Base-by-base conservation (phyloP, 2,329 filamentous ascomycete genomes). In the Colletotrichum sp. region DNA sequence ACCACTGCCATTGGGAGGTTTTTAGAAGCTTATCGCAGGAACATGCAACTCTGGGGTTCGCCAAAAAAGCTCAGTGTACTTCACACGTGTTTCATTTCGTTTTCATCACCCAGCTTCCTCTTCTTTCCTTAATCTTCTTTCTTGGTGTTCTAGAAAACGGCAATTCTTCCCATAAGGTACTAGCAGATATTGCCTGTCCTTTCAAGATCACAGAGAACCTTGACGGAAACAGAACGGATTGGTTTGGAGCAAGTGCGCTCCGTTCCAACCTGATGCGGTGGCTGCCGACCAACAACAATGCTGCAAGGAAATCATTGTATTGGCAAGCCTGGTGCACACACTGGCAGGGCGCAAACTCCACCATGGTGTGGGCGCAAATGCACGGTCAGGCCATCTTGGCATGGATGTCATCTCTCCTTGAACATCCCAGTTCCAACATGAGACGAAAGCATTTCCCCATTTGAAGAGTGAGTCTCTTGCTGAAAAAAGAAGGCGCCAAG, bases 401-500 rank as follows among this genome's bases (percentile, higher is more conserved):
- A 13, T 32, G 27, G 13, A 19, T 30, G 11, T 19, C 30, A 16
- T 74, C 36, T 13, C 16, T 36, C 61, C 15, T 25, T 28, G 28
- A 55, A 36, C 12, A 28, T 13, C 60, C 48, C 28, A 32, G 72
- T 27, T 19, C 52, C 22, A 39, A 55, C 36, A 66, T 59, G 44
- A 55, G 55, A 34, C 59, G 60, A 61, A 36, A 19, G 22, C 6
- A 15, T 27, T 74, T 7, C 72, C 68, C 52, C 60, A 65, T 75
- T 48, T 22, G 68, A 61, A 67, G 28, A 32, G 16, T 34, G n/a
- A 34, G 48, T 27, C 68, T 65, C 15, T 32, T 27, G 9, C 39
- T 63, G 52, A 9, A 52, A 73, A 30, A 39, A 36, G 57, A 68
- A 68, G 73, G 44, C 63, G 64, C 61, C 70, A 75, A 68, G 70